Evolutionary conservation across 2,329 filamentous ascomycete species (phyloP), one percentile per base, ranked within the genome.

Genomic region (Xylariaceae sp.): DNA sequence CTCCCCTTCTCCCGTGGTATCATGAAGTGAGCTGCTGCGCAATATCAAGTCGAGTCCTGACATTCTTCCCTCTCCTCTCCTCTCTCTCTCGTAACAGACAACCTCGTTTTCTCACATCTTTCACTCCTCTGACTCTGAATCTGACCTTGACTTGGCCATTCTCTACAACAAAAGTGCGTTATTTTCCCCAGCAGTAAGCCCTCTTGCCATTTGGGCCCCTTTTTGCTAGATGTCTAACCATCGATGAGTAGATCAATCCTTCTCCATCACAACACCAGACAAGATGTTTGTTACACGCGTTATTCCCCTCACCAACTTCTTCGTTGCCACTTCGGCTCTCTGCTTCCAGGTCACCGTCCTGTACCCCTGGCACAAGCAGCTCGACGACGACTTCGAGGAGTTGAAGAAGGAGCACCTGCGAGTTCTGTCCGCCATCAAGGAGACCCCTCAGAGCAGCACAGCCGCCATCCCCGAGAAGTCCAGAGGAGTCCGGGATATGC

Each of bases 281-380:
- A 72, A 64, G 54, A 72, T 71, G 68, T 67, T 71, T 39, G 67
- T 77, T 66, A 79, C 78, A 10, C 75, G 77, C 53, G 66, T 72
- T 54, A 75, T 87, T 63, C 86, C 84, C 9, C 65, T 86, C 62
- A 85, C 83, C 62, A 87, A 89, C 75, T 88, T 89, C 69, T 69
- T 80, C 63, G 83, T 89, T 61, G 86, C 85, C 56, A 80, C 79
- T 35, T 87, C 84, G 3, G 86, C 86, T 0, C 77, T 89, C 39
- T 77, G 76, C 42, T 89, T 89, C 71, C 86, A 88, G 73, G 83
- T 88, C 53, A 85, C 84, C 66, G 86, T 89, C 45, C 76, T 89
- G 9, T 88, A 88, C 71, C 86, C 86, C 1, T 88, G 86, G 86
- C 86, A 88, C 72, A 80, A 87, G 67, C 77, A 86, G 68, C 75